Percentiles rank a stretch among this genome's conserved stretches.
Evolutionary conservation across 495 filamentous ascomycete genomes (phyloP).

Genomic region (Aspergillus panamensis): DNA sequence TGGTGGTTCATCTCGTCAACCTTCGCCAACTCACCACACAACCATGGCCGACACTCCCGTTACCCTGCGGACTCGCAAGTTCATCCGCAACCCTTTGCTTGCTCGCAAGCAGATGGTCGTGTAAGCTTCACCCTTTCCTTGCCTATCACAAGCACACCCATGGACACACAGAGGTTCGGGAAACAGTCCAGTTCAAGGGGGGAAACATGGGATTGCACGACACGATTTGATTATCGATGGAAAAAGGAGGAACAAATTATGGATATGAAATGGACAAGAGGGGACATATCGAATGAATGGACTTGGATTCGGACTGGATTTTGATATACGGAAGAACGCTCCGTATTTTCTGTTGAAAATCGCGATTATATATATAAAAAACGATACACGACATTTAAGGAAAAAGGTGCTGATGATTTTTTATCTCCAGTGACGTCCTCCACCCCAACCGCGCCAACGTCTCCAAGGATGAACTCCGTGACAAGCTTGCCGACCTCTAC

Average conservation of each 20-base stretch:
- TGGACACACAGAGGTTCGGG: constrained; percentile 6
- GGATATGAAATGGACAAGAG: too few species aligned
- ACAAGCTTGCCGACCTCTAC: constrained; percentile 93
- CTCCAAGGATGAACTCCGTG: constrained; percentile 96
- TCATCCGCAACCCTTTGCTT: constrained; percentile 99
- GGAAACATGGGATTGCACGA: too few species aligned
- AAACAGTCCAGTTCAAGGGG: neutral
- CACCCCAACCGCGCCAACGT: constrained; percentile 98
- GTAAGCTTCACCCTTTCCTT: constrained; percentile 57
- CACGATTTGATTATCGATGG: too few species aligned
- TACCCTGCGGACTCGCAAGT: constrained; percentile 99
- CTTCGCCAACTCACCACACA: constrained; percentile 41
- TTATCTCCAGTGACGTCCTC: constrained; percentile 80
- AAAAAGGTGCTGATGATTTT: constrained; percentile 26
- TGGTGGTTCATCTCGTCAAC: constrained; percentile 26
- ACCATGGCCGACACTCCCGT: constrained; percentile 91
- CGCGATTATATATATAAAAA: too few species aligned
- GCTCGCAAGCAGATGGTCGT: constrained; percentile 99
- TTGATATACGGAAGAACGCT: too few species aligned
- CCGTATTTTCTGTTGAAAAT: too few species aligned
- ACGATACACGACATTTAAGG: neutral
- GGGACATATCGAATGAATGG: too few species aligned
- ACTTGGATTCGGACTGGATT: too few species aligned
- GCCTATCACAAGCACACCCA: neutral
- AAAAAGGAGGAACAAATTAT: too few species aligned